These are phyloP conservation scores for Thielaviopsis musarum DNA, from an alignment of 2,329 filamentous ascomycete species.

Conservation along the genomic window DNA sequence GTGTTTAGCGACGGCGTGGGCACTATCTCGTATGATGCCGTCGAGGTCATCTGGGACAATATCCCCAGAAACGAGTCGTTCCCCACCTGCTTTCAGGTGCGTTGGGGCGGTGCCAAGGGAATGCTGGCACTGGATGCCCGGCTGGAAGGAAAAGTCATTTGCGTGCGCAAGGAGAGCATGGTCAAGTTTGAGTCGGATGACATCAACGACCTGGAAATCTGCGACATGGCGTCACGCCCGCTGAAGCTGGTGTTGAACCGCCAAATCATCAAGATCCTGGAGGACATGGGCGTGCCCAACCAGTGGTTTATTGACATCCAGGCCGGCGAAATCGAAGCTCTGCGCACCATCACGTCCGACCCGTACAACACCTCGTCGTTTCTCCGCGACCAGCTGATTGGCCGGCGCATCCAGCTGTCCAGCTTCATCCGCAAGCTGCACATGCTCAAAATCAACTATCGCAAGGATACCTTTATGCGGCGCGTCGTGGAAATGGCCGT, in stretches of 20 bases:
- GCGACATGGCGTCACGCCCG: slow-evolving; percentile 49
- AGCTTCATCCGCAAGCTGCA: slow-evolving; percentile 44
- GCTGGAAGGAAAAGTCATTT: slow-evolving; percentile 39
- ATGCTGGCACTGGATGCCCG: slow-evolving; percentile 55
- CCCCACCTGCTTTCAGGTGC: slow-evolving; percentile 58
- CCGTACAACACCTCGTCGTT: slow-evolving; percentile 49
- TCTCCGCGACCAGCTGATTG: slow-evolving; percentile 43
- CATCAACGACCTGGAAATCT: slow-evolving; percentile 48
- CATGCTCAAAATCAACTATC: slow-evolving; percentile 45
- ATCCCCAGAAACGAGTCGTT: slow-evolving; percentile 30
- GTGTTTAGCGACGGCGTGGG: slow-evolving; percentile 71
- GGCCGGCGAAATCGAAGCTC: slow-evolving; percentile 37
- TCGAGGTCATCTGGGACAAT: slow-evolving; percentile 40
- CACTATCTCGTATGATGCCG: slow-evolving; percentile 45
- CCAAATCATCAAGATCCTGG: slow-evolving; percentile 71
- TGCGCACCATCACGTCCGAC: slow-evolving; percentile 42
- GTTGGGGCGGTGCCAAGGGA: slow-evolving; percentile 59
- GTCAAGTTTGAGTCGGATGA: slow-evolving; percentile 51
- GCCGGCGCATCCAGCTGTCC: slow-evolving; percentile 41
- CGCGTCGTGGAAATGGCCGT: slow-evolving; percentile 52
- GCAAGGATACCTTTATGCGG: slow-evolving; percentile 51
- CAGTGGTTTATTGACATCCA: slow-evolving; percentile 50
- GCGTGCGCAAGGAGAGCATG: slow-evolving; percentile 55
- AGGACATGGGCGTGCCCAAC: slow-evolving; percentile 49
- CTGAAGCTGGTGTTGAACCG: slow-evolving; percentile 58